Conservation (phyloP, 1,284 basidiomycete genomes). For the Naganishia sp. region DNA sequence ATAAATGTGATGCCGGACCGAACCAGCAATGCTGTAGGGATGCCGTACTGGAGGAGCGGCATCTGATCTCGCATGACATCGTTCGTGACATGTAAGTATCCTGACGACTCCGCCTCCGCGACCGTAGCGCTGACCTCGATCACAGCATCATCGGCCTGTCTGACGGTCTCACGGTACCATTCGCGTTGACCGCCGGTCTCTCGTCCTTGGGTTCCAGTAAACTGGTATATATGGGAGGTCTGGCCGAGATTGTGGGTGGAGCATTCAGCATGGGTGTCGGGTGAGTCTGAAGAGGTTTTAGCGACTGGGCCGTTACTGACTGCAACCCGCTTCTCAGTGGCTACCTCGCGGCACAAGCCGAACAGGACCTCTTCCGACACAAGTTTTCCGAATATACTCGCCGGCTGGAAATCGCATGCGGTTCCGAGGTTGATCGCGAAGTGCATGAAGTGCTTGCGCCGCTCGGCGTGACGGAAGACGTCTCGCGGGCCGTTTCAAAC, state of each 20-base stretch:
- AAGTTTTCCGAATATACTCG: slow-evolving; percentile 74
- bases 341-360: slow-evolving; percentile 93
- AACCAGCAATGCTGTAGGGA: slow-evolving; percentile 44
- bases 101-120: background rate
- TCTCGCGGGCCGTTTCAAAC: slow-evolving; percentile 76
- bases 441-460: slow-evolving; percentile 84
- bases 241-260: slow-evolving; percentile 90
- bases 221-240: slow-evolving; percentile 84
- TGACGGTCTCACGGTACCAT: slow-evolving; percentile 93
- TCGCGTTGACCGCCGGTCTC: slow-evolving; percentile 78
- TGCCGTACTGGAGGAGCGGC: slow-evolving; percentile 55
- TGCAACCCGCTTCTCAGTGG: slow-evolving; percentile 58
- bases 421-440: slow-evolving; percentile 93
- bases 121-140: slow-evolving; percentile 9
- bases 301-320: background rate
- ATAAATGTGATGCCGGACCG: slow-evolving; percentile 33
- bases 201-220: slow-evolving; percentile 84
- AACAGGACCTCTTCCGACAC: slow-evolving; percentile 82
- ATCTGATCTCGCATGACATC: slow-evolving; percentile 54
- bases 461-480: slow-evolving; percentile 79
- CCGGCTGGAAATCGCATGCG: slow-evolving; percentile 81
- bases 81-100: slow-evolving; percentile 54
- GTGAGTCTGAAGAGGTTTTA: background rate
- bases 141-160: slow-evolving; percentile 88
- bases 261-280: slow-evolving; percentile 92